These are phyloP conservation scores for Sporisorium iseilematis-ciliati DNA, from an alignment of 1,284 basidiomycete species.

Conservation along the genomic window DNA sequence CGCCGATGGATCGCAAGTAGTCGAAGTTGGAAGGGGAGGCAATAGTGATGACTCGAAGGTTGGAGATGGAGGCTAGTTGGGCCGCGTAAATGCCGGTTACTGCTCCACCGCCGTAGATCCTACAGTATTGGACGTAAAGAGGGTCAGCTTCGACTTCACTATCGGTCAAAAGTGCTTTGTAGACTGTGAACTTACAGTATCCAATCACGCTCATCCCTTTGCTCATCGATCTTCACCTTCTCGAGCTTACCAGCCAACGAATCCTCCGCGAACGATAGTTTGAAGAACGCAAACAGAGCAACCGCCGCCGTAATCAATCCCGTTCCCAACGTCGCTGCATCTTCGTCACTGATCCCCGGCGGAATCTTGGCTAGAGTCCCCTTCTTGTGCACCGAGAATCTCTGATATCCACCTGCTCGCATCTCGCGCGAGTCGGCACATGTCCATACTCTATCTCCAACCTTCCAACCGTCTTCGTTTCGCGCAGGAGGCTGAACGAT, in stretches of 20 bases:
- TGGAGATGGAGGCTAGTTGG: constrained; percentile 51
- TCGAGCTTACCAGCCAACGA: background rate
- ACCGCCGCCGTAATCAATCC: constrained; percentile 68
- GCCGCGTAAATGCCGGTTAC: constrained; percentile 61
- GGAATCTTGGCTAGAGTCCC: constrained; percentile 48
- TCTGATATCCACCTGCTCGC: constrained; percentile 59
- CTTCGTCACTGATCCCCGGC: constrained; percentile 29
- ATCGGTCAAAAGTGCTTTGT: background rate
- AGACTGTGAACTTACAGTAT: constrained; percentile 37
- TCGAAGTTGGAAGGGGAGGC: constrained; percentile 57
- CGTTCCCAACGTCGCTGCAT: constrained; percentile 62
- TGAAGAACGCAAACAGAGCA: constrained; percentile 58
- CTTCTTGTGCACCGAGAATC: constrained; percentile 42
- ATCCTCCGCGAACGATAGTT: constrained; percentile 11
- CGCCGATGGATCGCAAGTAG: constrained; percentile 50
- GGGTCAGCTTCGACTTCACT: background rate
- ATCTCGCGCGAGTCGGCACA: constrained; percentile 60
- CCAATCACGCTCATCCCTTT: constrained; percentile 23
- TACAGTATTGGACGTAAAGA: background rate
- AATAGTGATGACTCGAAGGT: constrained; percentile 43
- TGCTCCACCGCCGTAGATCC: constrained; percentile 61
- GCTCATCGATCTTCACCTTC: background rate
- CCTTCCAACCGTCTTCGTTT: constrained; percentile 70
- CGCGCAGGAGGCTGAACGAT: constrained; percentile 72
- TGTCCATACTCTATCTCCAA: constrained; percentile 70